Base-by-base conservation (phyloP, 306 rosid genomes). In the Casuarina equisetifolia region DNA sequence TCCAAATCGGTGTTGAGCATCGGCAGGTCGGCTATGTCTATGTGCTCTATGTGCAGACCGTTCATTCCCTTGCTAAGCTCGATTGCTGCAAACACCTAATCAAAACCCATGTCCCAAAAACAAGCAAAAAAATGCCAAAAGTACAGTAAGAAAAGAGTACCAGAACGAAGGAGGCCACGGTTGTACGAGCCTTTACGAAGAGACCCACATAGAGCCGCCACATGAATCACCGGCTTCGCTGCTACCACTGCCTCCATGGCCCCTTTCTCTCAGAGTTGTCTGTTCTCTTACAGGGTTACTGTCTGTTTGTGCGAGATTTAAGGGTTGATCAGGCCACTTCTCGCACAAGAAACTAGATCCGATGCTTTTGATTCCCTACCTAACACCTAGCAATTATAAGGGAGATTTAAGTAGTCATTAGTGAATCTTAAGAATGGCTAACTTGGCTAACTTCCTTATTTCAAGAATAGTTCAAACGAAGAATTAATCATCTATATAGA, bases 1-100 rank as follows among this genome's bases (percentile, higher is more conserved):
- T 93, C 98, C 73, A 93, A 87, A 75, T 93, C 98, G 38, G 93
- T 91, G 81, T 90, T 88, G 50, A 88, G 76, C 82, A 93, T 42
- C 1, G 98, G 98, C 74, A 91, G 70, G 0, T 73, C 70, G 3
- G 93, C 74, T 49, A 93, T 89, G 57, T 91, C 97, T n/a, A 91
- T 9, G 81, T 84, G 84, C 54, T 91, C 93, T 9, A 93, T 83
- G 5, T 91, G 76, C 13, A 91, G 7, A 5, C 92, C 98, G 15
- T 81, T 50, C 62, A 90, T 73, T 1, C 73, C 77, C 50, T 91
- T 85, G 54, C 85, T 82, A 3, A 89, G n/a, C 55, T 93, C 86
- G 63, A 84, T 85, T 36, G 98, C 98, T 93, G 9, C 54, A 63
- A 16, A 51, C 54, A 13, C 55, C 39, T 55, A 38, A 10, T 53